Evolutionary conservation across 163 green algal species (phyloP), one percentile per base, ranked within the genome.

Genomic region (Scenedesmus sp.): DNA sequence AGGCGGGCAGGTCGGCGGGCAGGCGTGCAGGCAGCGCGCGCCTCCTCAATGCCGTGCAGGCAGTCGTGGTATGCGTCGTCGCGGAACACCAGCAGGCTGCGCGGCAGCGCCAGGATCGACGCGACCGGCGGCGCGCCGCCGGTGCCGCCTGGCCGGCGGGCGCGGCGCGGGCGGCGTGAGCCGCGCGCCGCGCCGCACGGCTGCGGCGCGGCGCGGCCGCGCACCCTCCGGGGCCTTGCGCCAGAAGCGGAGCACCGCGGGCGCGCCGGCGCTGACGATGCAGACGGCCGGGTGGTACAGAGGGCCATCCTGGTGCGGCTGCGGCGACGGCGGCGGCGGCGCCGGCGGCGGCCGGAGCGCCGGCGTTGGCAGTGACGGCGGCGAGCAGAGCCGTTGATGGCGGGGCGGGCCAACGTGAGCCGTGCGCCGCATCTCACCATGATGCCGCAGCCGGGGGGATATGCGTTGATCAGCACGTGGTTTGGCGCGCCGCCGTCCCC

Each of bases 391-490:
- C 7, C 39, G 10, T 47, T 47, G 39, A 6, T 58, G 50, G 11
- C 24, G 22, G 15, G 24, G 11, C 50, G 50, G 11, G 11, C 11
- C 50, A 26, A 10, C 50, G 15, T 58, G 50, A 6, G n/a, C 15
- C 50, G 50, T 10, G 7, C 24, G 50, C 58, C 28, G 14, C 26
- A 14, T 17, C 84, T 45, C 53, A 91, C 87, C 85, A 95, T 79
- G 51, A 96, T 96, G 56, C 92, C 92, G 44, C 94, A 80, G 0
- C 92, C 92, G 10, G 92, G 88, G n/a, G 69, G 29, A 74, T 96
- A 96, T 0, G 77, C 75, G 51, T 96, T 96, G 36, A 96, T 79
- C 5, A 96, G 86, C 51, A 96, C 90, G 54, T 96, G 90, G 60
- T 96, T 96, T 18, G 91, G 76, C 2, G 77, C 56, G 6, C 11